phyloP scores from a whole-genome alignment of 495 filamentous ascomycete genomes.

The Aspergillus baeticus region DNA sequence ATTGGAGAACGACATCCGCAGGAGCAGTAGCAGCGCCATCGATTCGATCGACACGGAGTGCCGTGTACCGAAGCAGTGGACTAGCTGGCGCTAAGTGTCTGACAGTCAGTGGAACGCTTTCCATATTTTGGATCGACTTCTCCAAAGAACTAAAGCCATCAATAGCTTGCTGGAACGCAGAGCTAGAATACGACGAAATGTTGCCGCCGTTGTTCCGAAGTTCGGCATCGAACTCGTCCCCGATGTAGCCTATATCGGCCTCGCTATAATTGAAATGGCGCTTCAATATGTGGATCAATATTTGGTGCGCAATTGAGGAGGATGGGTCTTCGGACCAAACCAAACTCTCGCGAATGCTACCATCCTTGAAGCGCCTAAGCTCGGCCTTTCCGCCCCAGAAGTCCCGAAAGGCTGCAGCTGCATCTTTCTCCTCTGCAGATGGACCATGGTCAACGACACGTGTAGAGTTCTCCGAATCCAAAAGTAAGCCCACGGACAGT shows the following conservation, averaged over 20 bases:
- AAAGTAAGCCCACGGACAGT: constrained; percentile 64
- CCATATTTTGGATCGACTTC: constrained; percentile 68
- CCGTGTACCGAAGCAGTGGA: constrained; percentile 71
- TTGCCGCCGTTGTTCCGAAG: constrained; percentile 44
- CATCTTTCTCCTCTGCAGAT: constrained; percentile 66
- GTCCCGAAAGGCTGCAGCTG: constrained; percentile 42
- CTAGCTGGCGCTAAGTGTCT: constrained; percentile 72
- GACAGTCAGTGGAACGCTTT: constrained; percentile 76
- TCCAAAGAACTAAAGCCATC: constrained; percentile 69
- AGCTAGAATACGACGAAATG: constrained; percentile 34
- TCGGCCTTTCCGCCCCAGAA: constrained; percentile 58
- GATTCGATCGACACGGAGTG: constrained; percentile 45
- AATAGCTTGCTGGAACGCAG: constrained; percentile 55
- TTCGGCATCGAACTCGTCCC: constrained; percentile 58
- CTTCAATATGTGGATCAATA: constrained; percentile 68
- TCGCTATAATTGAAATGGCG: constrained; percentile 59
- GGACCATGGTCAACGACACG: constrained; percentile 86
- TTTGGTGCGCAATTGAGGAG: constrained; percentile 70
- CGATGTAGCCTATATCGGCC: constrained; percentile 55
- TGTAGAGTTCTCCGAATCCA: constrained; percentile 66
- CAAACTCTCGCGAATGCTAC: constrained; percentile 62
- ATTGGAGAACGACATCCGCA: constrained; percentile 76
- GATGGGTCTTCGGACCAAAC: constrained; percentile 71
- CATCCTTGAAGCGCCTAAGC: constrained; percentile 55
- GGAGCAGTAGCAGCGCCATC: constrained; percentile 35